phyloP scores from a whole-genome alignment of 768 basidiomycete species.

The Fistulinella prunicolor region DNA sequence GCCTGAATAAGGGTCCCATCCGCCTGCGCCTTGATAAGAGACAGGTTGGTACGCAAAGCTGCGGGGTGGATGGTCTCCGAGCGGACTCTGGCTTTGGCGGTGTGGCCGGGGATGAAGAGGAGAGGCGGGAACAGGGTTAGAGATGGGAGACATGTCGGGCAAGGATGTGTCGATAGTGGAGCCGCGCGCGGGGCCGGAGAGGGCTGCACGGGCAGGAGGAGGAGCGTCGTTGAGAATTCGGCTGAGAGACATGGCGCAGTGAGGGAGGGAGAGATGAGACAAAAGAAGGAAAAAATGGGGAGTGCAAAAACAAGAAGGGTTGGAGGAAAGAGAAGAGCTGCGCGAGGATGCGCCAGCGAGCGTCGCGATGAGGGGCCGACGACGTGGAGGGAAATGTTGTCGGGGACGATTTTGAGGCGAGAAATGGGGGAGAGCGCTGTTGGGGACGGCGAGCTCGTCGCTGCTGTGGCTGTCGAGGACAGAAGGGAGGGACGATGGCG shows the following conservation, averaged over 20 bases:
- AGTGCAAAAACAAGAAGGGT: background rate
- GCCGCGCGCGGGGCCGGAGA: conserved; percentile 18
- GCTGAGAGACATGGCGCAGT: conserved; percentile 64
- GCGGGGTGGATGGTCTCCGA: conserved; percentile 31
- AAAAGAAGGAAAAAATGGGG: conserved; percentile 1
- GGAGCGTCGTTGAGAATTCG: conserved; percentile 79
- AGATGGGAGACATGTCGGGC: conserved; percentile 24
- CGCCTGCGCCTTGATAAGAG: conserved; percentile 37
- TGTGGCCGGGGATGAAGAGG: conserved; percentile 20
- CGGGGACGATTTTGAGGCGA: background rate
- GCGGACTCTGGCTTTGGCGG: conserved; percentile 30
- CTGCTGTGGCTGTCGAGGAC: conserved; percentile 19
- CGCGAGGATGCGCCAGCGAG: background rate
- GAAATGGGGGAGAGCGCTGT: background rate
- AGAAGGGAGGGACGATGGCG: conserved; percentile 28
- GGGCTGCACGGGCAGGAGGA: conserved; percentile 35
- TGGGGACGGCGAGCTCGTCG: conserved; percentile 13
- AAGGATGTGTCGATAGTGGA: conserved; percentile 21
- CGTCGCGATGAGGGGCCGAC: background rate
- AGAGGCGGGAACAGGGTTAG: conserved; percentile 17
- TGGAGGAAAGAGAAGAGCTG: background rate
- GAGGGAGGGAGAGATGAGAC: background rate
- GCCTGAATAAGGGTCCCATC: conserved; percentile 39
- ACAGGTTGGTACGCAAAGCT: conserved; percentile 38
- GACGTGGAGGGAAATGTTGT: background rate